Evolutionary conservation across 805 yeast species (phyloP).

Genomic region (Hanseniaspora hatyaiensis): DNA sequence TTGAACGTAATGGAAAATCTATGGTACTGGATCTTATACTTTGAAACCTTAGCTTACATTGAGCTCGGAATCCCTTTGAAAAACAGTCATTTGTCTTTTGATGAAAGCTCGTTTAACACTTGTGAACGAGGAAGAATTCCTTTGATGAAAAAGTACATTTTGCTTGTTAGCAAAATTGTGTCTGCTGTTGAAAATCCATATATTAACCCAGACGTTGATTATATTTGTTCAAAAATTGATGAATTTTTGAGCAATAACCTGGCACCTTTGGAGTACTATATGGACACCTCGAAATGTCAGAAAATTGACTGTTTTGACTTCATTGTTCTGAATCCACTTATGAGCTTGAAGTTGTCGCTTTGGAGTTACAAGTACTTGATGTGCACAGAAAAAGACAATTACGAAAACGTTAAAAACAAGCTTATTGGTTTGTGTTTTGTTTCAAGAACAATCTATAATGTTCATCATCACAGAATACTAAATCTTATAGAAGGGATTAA

Average conservation of each 20-base stretch:
- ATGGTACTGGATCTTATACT: slow-evolving; percentile 8
- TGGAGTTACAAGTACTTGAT: slow-evolving; percentile 1
- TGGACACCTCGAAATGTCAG: not conserved
- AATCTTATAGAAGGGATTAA: not conserved
- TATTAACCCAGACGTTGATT: slow-evolving; percentile 9
- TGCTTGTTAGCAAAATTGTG: slow-evolving; percentile 4
- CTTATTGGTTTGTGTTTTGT: slow-evolving; percentile 1
- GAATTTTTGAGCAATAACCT: slow-evolving; percentile 3
- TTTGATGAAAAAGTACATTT: not conserved
- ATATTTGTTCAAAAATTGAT: slow-evolving; percentile 4
- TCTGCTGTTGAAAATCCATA: slow-evolving; percentile 2
- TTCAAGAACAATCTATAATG: not conserved
- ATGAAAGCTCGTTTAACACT: not conserved
- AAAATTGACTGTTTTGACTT: slow-evolving; percentile 10
- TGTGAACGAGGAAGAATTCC: slow-evolving; percentile 11
- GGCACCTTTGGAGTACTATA: slow-evolving; percentile 9
- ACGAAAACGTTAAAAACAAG: not conserved
- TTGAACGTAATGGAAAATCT: not conserved
- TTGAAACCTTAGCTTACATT: slow-evolving; percentile 7
- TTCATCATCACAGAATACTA: not conserved
- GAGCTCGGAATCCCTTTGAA: slow-evolving; percentile 1
- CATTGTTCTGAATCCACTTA: not conserved
- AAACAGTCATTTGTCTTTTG: not conserved
- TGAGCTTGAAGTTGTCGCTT: slow-evolving; percentile 4
- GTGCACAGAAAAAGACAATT: not conserved